Conservation (phyloP, 129 eudicot genomes). For the Chrysanthemum seticuspe region DNA sequence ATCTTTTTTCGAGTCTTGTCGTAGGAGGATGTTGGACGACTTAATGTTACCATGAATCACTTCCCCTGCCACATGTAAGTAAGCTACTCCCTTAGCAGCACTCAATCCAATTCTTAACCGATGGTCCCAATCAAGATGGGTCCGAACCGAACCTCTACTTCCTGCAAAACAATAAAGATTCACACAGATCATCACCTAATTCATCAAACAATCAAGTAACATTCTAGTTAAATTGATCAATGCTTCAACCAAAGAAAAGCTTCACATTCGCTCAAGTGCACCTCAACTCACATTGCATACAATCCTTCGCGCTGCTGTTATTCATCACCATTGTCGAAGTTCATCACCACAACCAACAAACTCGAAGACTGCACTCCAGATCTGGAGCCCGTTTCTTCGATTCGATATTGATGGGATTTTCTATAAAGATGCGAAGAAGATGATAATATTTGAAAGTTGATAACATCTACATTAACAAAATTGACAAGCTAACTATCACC, state of each 20-base stretch:
- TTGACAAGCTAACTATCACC: too few relatives aligned
- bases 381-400: neutral
- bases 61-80: constrained; percentile 66
- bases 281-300: too few relatives aligned
- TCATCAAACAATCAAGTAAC: neutral
- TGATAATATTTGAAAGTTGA: too few relatives aligned
- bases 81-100: constrained; percentile 68
- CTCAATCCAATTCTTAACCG: constrained; percentile 65
- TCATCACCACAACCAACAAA: too few relatives aligned
- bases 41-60: constrained; percentile 91
- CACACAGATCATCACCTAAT: neutral
- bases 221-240: neutral
- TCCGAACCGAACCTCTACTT: constrained; percentile 78
- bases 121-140: constrained; percentile 85
- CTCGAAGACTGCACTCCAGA: neutral
- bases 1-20: constrained; percentile 42
- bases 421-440: neutral
- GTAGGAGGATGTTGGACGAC: constrained; percentile 80
- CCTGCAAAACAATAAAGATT: constrained; percentile 39
- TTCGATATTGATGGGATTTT: too few relatives aligned
- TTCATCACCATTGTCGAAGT: too few relatives aligned
- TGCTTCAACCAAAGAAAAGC: neutral
- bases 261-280: too few relatives aligned
- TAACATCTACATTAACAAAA: too few relatives aligned
- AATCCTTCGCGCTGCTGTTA: too few relatives aligned